phyloP scores from a whole-genome alignment of 306 rosid species.

The Pterocarpus macrocarpus region DNA sequence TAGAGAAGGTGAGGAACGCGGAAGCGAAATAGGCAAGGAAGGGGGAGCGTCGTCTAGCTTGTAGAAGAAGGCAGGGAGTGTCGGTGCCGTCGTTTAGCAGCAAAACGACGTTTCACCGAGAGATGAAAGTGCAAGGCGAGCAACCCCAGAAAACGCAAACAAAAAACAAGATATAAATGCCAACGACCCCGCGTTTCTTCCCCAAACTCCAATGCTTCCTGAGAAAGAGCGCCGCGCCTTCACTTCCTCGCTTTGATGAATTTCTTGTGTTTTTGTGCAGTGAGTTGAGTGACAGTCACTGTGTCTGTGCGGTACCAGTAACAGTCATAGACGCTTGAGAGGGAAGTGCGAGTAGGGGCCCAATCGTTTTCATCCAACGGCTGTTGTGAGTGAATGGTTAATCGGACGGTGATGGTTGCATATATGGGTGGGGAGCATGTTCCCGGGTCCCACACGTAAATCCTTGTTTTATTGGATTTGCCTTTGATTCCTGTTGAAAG shows the following conservation, averaged over 20 bases:
- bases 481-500: not conserved
- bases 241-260: constrained; percentile 3
- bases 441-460: constrained; percentile 40
- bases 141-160: constrained; percentile 23
- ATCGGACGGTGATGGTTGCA: constrained; percentile 44
- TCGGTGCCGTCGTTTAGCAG: constrained; percentile 64
- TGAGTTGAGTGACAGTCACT: not conserved
- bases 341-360: constrained; percentile 9
- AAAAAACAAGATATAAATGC: not conserved
- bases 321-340: constrained; percentile 25
- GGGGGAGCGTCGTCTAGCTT: constrained; percentile 30
- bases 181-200: constrained; percentile 10
- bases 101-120: constrained; percentile 27
- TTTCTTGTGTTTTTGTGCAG: constrained; percentile 28
- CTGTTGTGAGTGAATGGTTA: not conserved
- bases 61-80: constrained; percentile 60
- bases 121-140: constrained; percentile 29
- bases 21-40: constrained; percentile 29
- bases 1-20: constrained; percentile 8
- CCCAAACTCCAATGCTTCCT: constrained; percentile 50
- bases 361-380: constrained; percentile 53
- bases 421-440: not conserved
- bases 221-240: constrained; percentile 37
- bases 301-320: constrained; percentile 17
- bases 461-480: constrained; percentile 21